These are phyloP conservation scores for Parascedosporium putredinis DNA, from an alignment of 2,329 filamentous ascomycete species.

Conservation along the genomic window DNA sequence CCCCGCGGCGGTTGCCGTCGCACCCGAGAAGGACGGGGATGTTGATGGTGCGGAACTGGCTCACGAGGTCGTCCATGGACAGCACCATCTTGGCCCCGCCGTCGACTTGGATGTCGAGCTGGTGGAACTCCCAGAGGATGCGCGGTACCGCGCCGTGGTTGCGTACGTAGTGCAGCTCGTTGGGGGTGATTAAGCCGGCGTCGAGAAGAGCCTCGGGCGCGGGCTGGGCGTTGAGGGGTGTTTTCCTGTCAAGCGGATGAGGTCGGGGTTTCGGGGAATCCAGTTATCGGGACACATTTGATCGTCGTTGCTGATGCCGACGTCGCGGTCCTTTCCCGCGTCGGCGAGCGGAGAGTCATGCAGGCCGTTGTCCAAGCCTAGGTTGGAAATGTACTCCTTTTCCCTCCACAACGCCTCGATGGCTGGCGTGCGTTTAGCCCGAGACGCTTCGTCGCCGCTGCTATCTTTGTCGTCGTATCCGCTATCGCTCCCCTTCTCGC, in stretches of 20 bases:
- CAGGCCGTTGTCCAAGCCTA: constrained; percentile 29
- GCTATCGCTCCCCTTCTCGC: constrained; percentile 9
- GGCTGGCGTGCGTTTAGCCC: constrained; percentile 21
- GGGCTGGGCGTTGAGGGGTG: constrained; percentile 42
- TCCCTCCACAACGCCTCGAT: constrained; percentile 30
- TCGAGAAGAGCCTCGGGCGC: constrained; percentile 30
- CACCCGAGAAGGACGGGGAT: constrained; percentile 37
- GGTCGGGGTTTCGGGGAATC: constrained; percentile 33
- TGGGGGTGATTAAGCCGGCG: constrained; percentile 38
- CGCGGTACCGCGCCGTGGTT: constrained; percentile 43
- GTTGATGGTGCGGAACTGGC: constrained; percentile 32
- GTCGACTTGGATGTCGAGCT: constrained; percentile 31
- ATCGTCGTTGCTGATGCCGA: constrained; percentile 36
- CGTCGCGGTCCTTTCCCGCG: constrained; percentile 6
- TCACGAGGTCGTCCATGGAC: constrained; percentile 31
- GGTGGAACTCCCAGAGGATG: constrained; percentile 37
- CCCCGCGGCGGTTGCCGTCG: constrained; percentile 39
- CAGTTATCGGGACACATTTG: constrained; percentile 43
- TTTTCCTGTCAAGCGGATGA: constrained; percentile 40
- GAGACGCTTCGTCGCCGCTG: constrained; percentile 9
- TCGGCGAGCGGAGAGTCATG: constrained; percentile 11
- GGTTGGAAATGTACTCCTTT: constrained; percentile 25
- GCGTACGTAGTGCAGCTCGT: constrained; percentile 39
- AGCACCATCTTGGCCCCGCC: constrained; percentile 21
- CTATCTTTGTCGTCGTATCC: constrained; percentile 9